Percentiles rank a stretch among this genome's conserved stretches.
phyloP scores from a whole-genome alignment of 345 rosid species.

The Reutealis trisperma region DNA sequence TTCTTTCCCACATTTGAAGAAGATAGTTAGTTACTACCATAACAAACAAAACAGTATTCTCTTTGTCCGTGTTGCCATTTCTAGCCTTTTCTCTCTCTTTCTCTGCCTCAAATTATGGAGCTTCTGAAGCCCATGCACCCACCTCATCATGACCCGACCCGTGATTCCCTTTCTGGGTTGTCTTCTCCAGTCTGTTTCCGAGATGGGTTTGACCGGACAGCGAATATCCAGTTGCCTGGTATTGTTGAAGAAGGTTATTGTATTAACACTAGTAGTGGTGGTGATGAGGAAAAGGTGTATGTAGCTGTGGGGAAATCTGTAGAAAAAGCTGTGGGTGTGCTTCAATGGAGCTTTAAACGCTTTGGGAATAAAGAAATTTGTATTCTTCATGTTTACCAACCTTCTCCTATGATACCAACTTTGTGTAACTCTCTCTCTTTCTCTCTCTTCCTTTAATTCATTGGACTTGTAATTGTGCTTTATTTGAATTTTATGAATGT shows the following conservation, averaged over 20 bases:
- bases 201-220: slow-evolving; percentile 9
- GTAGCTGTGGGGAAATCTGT: slow-evolving; percentile 60
- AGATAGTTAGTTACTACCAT: too few species aligned
- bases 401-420: slow-evolving; percentile 65
- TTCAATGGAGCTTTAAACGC: slow-evolving; percentile 47
- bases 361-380: slow-evolving; percentile 48
- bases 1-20: too few species aligned
- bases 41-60: too few species aligned
- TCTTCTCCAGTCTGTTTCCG: slow-evolving; percentile 24
- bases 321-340: slow-evolving; percentile 48
- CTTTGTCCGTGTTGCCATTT: too few species aligned
- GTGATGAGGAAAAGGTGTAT: slow-evolving; percentile 41
- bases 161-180: slow-evolving; percentile 20
- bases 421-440: slow-evolving; percentile 39
- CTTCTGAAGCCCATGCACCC: slow-evolving; percentile 35
- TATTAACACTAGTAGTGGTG: too few species aligned
- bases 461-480: not conserved
- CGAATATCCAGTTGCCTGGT: slow-evolving; percentile 26
- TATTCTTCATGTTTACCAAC: slow-evolving; percentile 59
- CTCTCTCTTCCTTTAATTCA: not conserved
- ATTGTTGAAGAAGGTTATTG: slow-evolving; percentile 31
- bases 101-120: slow-evolving; percentile 40
- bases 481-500: not conserved
- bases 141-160: slow-evolving; percentile 8
- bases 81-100: not conserved